A percentile compares a stretch with the other conserved stretches of the same genome.
Evolutionary conservation across 495 filamentous ascomycete species (phyloP).

Genomic region (Cairneyella variabilis): DNA sequence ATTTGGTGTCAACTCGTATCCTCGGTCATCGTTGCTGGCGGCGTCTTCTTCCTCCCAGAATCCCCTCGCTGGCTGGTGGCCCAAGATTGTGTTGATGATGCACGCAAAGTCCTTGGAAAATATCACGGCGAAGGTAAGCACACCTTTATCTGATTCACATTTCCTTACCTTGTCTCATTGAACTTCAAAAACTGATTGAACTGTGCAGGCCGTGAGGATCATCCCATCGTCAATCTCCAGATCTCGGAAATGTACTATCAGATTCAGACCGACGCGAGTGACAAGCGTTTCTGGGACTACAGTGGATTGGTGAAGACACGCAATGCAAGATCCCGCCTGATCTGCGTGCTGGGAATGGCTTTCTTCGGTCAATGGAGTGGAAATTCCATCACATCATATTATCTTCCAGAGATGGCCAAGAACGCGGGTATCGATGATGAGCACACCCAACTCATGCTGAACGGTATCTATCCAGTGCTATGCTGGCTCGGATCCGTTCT

Average conservation of each 20-base stretch:
- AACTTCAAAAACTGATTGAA: no score
- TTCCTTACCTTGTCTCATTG: no score
- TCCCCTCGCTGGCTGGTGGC: constrained; percentile 34
- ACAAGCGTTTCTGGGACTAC: constrained; percentile 58
- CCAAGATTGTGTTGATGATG: constrained; percentile 27
- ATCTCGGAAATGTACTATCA: constrained; percentile 43
- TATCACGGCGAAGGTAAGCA: constrained; percentile 40
- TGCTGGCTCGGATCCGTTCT: constrained; percentile 48
- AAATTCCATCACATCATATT: constrained; percentile 32
- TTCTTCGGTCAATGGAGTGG: constrained; percentile 63
- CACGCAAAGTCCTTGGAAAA: constrained; percentile 32
- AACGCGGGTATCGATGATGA: constrained; percentile 47
- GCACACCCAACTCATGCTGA: constrained; percentile 6
- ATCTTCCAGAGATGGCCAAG: constrained; percentile 48
- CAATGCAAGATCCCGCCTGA: constrained; percentile 38
- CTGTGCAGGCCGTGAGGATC: background rate
- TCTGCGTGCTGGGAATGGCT: constrained; percentile 37
- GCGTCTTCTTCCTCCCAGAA: constrained; percentile 25
- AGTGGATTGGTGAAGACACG: constrained; percentile 44
- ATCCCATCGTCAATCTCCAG: constrained; percentile 39
- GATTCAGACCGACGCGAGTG: constrained; percentile 40
- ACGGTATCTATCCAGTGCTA: constrained; percentile 27
- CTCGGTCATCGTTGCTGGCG: constrained; percentile 21
- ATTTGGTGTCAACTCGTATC: constrained; percentile 35
- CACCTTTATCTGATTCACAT: background rate